These are phyloP conservation scores for Silene coronaria DNA, from an alignment of 179 eudicot species.

Conservation along the genomic window DNA sequence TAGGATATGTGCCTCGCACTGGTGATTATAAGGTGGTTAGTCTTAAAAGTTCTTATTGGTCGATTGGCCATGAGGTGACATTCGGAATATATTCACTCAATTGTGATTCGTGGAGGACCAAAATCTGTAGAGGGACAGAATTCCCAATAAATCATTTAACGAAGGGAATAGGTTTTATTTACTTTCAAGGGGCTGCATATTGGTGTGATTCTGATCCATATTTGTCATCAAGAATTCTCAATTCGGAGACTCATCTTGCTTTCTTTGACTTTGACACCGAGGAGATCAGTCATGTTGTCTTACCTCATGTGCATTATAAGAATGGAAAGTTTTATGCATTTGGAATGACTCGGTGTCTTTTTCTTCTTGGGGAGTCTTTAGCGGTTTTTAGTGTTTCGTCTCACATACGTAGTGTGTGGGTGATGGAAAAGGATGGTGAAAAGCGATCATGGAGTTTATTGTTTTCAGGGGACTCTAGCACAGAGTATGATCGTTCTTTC, in stretches of 20 bases:
- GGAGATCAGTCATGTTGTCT: neutral
- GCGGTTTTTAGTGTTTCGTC: neutral
- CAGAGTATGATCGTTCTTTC: neutral
- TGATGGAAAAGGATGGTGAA: conserved; percentile 8
- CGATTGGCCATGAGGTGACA: neutral
- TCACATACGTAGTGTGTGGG: neutral
- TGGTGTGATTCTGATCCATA: neutral
- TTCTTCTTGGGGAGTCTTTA: neutral
- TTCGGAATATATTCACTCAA: neutral
- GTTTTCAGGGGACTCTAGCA: neutral
- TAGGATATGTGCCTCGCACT: no score
- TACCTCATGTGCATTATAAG: neutral
- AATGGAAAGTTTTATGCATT: no score
- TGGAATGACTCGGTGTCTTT: neutral
- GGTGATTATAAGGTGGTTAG: no score
- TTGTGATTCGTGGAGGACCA: conserved; percentile 4
- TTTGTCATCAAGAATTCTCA: no score
- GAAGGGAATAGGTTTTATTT: neutral
- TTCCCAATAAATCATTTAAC: no score
- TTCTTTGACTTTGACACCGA: conserved; percentile 10
- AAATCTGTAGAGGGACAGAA: no score
- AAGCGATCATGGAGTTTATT: neutral
- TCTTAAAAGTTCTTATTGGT: neutral
- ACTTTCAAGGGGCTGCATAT: neutral
- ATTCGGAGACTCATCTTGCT: neutral